These are phyloP conservation scores for Botryobasidium botryosum DNA, from an alignment of 768 basidiomycete genomes.

Conservation along the genomic window DNA sequence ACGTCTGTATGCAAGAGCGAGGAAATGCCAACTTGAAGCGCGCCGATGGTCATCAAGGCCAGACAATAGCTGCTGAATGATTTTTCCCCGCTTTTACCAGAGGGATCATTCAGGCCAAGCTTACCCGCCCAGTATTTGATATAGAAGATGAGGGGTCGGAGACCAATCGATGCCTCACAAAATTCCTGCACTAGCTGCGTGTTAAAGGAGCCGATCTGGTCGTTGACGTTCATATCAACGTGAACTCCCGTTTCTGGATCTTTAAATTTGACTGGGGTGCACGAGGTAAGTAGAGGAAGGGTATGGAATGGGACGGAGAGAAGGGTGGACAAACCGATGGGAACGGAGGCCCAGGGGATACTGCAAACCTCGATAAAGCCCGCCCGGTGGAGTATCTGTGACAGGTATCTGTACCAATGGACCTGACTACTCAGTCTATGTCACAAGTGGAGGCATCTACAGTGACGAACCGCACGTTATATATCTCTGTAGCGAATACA, in stretches of 20 bases:
- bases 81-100: slow-evolving; percentile 13
- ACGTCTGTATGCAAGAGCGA: neutral
- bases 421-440: too few relatives aligned
- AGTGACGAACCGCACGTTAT: slow-evolving; percentile 13
- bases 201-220: slow-evolving; percentile 36
- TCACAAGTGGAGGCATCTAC: neutral
- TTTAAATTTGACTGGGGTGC: slow-evolving; percentile 36
- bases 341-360: slow-evolving; percentile 22
- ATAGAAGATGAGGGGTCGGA: slow-evolving; percentile 26
- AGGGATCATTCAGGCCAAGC: slow-evolving; percentile 32
- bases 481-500: slow-evolving; percentile 17
- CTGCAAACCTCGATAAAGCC: slow-evolving; percentile 19
- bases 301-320: slow-evolving; percentile 17
- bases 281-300: slow-evolving; percentile 9
- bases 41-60: slow-evolving; percentile 40
- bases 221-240: slow-evolving; percentile 46
- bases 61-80: slow-evolving; percentile 48
- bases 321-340: slow-evolving; percentile 32
- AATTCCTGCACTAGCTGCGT: slow-evolving; percentile 36
- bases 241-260: slow-evolving; percentile 27
- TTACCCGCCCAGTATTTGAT: slow-evolving; percentile 46
- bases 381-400: slow-evolving; percentile 15
- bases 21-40: slow-evolving; percentile 31
- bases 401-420: slow-evolving; percentile 19
- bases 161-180: slow-evolving; percentile 26